These are phyloP conservation scores for Fraxinus xanthoxyloides DNA, from an alignment of 305 asterid species.

Conservation along the genomic window DNA sequence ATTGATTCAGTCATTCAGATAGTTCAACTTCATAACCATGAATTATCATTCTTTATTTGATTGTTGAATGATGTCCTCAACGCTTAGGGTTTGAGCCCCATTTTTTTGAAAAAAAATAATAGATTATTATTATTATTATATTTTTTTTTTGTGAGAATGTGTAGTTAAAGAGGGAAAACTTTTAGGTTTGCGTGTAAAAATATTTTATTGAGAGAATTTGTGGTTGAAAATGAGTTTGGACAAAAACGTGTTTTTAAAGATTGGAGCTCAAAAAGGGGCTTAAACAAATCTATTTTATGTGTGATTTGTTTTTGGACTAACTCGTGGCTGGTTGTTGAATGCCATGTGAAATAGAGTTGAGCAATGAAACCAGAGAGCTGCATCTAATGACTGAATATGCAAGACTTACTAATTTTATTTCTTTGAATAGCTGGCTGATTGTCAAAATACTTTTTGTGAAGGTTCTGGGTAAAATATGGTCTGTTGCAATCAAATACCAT, in stretches of 20 bases:
- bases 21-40: neutral
- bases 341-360: neutral
- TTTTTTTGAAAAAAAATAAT: too few species aligned
- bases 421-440: conserved; percentile 22
- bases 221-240: too few species aligned
- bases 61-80: neutral
- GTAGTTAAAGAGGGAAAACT: too few species aligned
- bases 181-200: too few species aligned
- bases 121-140: too few species aligned
- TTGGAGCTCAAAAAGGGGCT: too few species aligned
- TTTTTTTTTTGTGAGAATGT: too few species aligned
- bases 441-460: conserved; percentile 32
- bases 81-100: neutral
- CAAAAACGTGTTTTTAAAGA: too few species aligned
- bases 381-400: neutral
- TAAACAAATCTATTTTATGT: neutral
- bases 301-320: neutral
- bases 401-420: conserved; percentile 10
- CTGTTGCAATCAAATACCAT: conserved; percentile 90
- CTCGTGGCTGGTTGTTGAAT: neutral
- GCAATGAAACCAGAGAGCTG: neutral
- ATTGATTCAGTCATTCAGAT: neutral
- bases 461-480: conserved; percentile 91
- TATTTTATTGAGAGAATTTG: too few species aligned
- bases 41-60: neutral